These are phyloP conservation scores for Chaetomiaceae sp. DNA, from an alignment of 2,329 filamentous ascomycete genomes.

Conservation along the genomic window DNA sequence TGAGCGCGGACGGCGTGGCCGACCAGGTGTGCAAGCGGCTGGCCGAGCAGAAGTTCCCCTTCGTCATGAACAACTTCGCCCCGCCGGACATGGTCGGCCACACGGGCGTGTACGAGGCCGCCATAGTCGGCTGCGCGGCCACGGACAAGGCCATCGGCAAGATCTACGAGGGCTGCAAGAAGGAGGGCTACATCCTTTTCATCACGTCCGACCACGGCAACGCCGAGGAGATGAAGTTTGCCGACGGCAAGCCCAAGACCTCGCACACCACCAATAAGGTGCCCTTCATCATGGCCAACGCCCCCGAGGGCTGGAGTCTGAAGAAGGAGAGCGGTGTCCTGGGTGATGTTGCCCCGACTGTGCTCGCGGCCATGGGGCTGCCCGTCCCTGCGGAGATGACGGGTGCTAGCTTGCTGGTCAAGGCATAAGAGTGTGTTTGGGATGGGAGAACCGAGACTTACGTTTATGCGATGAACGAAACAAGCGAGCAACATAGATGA, in stretches of 20 bases:
- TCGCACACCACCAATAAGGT: conserved; percentile 98
- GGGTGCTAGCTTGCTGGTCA: conserved; percentile 74
- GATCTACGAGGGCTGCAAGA: conserved; percentile 90
- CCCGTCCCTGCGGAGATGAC: conserved; percentile 90
- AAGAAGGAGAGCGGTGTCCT: conserved; percentile 83
- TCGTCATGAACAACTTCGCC: conserved; percentile 99
- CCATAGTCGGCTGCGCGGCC: conserved; percentile 73
- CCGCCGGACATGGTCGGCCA: conserved; percentile 99
- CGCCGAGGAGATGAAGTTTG: conserved; percentile 97
- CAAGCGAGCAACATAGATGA: conserved; percentile 14
- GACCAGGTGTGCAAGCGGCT: conserved; percentile 87
- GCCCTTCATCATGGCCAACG: conserved; percentile 96
- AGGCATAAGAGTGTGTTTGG: conserved; percentile 41
- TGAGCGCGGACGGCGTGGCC: conserved; percentile 88
- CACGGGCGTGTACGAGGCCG: conserved; percentile 94
- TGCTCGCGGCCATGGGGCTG: conserved; percentile 86
- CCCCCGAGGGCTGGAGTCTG: conserved; percentile 80
- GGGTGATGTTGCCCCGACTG: conserved; percentile 92
- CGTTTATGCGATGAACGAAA: too few relatives aligned
- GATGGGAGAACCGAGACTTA: too few relatives aligned
- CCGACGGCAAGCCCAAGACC: conserved; percentile 94
- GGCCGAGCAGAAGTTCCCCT: conserved; percentile 78
- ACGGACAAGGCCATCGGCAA: conserved; percentile 92
- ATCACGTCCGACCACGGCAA: conserved; percentile 97
- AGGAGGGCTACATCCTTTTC: conserved; percentile 87